Percentiles rank a stretch among this genome's conserved stretches.
These are phyloP conservation scores for Talaromyces sp. DNA, from an alignment of 2,329 filamentous ascomycete genomes.

Conservation along the genomic window DNA sequence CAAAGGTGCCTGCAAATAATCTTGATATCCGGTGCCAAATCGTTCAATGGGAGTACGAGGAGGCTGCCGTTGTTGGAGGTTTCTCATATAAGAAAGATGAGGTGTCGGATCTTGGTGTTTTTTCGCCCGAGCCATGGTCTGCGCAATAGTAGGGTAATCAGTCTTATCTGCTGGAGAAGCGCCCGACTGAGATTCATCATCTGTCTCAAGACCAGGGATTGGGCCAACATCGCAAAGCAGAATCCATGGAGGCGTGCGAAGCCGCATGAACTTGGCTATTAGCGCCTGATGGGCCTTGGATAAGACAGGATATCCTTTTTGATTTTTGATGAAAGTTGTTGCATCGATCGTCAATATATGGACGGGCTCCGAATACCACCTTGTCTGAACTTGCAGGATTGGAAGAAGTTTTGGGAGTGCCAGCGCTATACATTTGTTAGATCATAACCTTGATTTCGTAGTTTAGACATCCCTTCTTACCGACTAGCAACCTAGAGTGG, in stretches of 20 bases:
- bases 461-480: slow-evolving; percentile 52
- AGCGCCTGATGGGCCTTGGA: slow-evolving; percentile 55
- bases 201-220: slow-evolving; percentile 44
- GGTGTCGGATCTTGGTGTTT: slow-evolving; percentile 54
- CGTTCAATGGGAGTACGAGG: slow-evolving; percentile 58
- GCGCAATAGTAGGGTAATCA: slow-evolving; percentile 64
- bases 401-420: slow-evolving; percentile 57
- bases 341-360: slow-evolving; percentile 51
- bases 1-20: slow-evolving; percentile 90
- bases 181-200: slow-evolving; percentile 17
- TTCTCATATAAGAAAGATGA: slow-evolving; percentile 74
- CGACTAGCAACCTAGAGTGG: slow-evolving; percentile 70
- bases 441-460: neutral
- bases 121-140: slow-evolving; percentile 52
- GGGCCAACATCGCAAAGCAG: slow-evolving; percentile 55
- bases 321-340: slow-evolving; percentile 53
- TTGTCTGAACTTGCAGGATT: slow-evolving; percentile 50
- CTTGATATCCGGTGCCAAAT: slow-evolving; percentile 72
- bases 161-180: slow-evolving; percentile 20
- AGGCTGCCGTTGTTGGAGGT: slow-evolving; percentile 77
- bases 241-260: slow-evolving; percentile 56
- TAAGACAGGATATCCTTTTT: slow-evolving; percentile 55
- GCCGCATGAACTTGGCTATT: slow-evolving; percentile 53
- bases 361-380: slow-evolving; percentile 61
- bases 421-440: slow-evolving; percentile 42